Evolutionary conservation across 495 filamentous ascomycete genomes (phyloP), one percentile per base, ranked within the genome.

Genomic region (Evansstolkia leycettana): DNA sequence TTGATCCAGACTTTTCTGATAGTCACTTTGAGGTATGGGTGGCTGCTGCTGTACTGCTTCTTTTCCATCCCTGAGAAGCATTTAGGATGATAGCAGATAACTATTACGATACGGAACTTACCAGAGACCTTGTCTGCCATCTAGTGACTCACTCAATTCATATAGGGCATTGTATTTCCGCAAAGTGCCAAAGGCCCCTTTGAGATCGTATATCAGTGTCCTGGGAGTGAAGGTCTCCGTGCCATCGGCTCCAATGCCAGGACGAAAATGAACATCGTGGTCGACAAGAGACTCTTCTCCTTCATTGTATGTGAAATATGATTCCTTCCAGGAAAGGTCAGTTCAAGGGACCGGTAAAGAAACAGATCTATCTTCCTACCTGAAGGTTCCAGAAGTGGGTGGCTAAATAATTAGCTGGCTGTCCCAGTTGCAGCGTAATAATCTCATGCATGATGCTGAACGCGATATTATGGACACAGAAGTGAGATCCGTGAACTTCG

Each of bases 311-410:
- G 90, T 94, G 53, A 98, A 98, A 60, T 98, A 98, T 8, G 89
- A 94, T 67, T 98, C 92, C 84, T 54, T 39, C 26, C n/a, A n/a
- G 31, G 12, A 33, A 25, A 40, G 27, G 38, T 48, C 29, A 64
- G 43, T 47, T n/a, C n/a, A n/a, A 40, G 20, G 10, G 28, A 2
- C 39, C 14, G 9, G 24, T 15, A 19, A n/a, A 29, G 16, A 24
- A 20, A 3, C 17, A 31, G 25, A 32, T 9, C 10, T 16, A 17
- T 38, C 37, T 32, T 23, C 39, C 10, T 63, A 82, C 78, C 66
- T 95, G 89, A 17, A 85, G 69, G 47, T 99, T 99, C 92, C 92
- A 99, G 54, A 94, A 96, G 63, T 99, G 90, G 0, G 84, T 94
- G n/a, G 80, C 87, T 17, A 95, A 55, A 47, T 95, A 93, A 61